Base-by-base conservation (phyloP, 2,329 filamentous ascomycete species). In the Arthroderma sp. region DNA sequence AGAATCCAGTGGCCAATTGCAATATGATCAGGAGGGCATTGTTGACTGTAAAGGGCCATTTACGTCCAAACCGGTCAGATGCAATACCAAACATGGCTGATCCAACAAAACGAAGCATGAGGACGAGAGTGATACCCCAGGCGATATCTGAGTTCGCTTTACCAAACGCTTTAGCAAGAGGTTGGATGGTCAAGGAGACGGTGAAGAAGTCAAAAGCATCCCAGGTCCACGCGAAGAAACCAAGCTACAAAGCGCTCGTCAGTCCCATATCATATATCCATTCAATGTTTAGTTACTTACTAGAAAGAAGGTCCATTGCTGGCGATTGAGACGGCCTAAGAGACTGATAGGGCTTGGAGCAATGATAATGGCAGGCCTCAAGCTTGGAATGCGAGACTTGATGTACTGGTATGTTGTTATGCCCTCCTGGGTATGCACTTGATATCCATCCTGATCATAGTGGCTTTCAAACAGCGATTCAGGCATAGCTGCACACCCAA, bases 151-250 rank as follows among this genome's bases (percentile, higher is more conserved):
- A 70, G 41, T 73, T 73, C 2, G 68, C 66, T 50, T 70, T 73
- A 40, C 62, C 66, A 52, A 80, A 80, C 2, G 63, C 58, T 46
- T 71, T 62, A 2, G 75, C 73, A 7, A 80, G 60, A 33, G 74
- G 55, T 4, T 63, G 59, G 10, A 78, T 70, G 0, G 73, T 75
- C 42, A 79, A 59, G 4, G 72, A 76, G 27, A 79, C 75, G 27
- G 75, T 77, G 61, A 78, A 79, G 62, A 78, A 79, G 54, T 79
- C 75, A 46, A 78, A 76, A 0, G 74, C 68, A 53, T 74, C 71
- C 69, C 70, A 73, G 1, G 66, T 64, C 71, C 74, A 78, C 2
- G 66, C 73, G 10, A 68, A 53, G 48, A 66, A 66, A 1, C 60
- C 63, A 41, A 64, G 57, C 61, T 64, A 47, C 32, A 11, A 34